These are phyloP conservation scores for Lentinula sp. DNA, from an alignment of 768 basidiomycete genomes.

Conservation along the genomic window DNA sequence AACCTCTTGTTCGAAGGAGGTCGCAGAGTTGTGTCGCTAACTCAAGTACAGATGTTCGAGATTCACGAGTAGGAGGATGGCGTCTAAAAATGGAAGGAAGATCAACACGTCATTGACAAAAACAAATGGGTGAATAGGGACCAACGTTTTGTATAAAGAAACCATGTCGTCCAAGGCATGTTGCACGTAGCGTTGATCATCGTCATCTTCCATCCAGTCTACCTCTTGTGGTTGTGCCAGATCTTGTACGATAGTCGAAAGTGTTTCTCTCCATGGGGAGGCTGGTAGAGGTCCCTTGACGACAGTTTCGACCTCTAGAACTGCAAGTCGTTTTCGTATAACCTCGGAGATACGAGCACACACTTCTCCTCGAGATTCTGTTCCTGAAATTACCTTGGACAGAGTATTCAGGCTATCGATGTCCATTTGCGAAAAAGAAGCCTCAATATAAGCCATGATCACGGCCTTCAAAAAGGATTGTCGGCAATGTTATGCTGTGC, in stretches of 20 bases:
- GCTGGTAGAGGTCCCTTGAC: slow-evolving; percentile 1
- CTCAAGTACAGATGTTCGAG: neutral
- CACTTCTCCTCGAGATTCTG: neutral
- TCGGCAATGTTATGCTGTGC: neutral
- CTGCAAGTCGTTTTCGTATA: slow-evolving; percentile 3
- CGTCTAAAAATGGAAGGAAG: neutral
- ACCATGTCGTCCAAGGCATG: slow-evolving; percentile 43
- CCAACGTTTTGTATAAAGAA: slow-evolving; percentile 35
- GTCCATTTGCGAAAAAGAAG: neutral
- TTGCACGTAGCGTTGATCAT: slow-evolving; percentile 29
- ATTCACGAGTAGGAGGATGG: neutral
- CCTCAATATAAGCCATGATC: neutral
- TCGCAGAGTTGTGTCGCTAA: slow-evolving; percentile 22
- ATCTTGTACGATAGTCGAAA: slow-evolving; percentile 24
- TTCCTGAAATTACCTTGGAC: neutral
- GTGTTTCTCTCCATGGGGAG: slow-evolving; percentile 26
- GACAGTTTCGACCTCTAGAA: slow-evolving; percentile 8
- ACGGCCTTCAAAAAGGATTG: neutral
- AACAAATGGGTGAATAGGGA: neutral
- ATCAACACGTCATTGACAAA: neutral
- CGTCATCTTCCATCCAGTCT: slow-evolving; percentile 54
- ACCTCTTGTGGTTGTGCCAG: slow-evolving; percentile 37
- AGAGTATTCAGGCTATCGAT: neutral
- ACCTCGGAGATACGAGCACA: neutral
- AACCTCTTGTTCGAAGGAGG: slow-evolving; percentile 23